Base-by-base conservation (phyloP, 2,329 filamentous ascomycete genomes). In the Claviceps quebecensis region DNA sequence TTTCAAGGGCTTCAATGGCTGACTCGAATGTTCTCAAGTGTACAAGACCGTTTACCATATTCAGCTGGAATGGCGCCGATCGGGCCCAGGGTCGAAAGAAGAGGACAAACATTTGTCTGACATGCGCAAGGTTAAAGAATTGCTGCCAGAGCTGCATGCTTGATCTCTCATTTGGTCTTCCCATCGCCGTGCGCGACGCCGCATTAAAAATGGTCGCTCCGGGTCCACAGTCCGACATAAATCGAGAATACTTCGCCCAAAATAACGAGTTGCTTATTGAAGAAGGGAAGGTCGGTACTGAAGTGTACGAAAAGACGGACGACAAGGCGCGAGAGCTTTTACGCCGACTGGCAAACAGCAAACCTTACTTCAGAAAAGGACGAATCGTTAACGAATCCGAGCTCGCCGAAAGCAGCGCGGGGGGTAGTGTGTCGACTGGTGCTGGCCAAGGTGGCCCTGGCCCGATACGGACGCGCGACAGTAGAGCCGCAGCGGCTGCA, bases 91-190 rank as follows among this genome's bases (percentile, higher is more conserved):
- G 89, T 26, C 86, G 90, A 55, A 90, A 91, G 67, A 95, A 94
- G 70, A 84, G 87, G 58, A 97, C 91, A 51, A 95, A 87, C 61
- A 94, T 97, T 61, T 98, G 93, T 68, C 76, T 98, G 23, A 98
- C 93, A 41, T 98, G 93, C 73, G 91, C 93, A 22, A 86, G 93
- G 45, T 77, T 97, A 58, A 98, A 98, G 71, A 98, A 98, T 72
- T 97, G 93, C 73, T 98, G 93, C 64, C 93, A 98, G 72, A 91
- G 85, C 70, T 98, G 93, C 73, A 97, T 97, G 88, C 83, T 98
- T 50, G 93, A 98, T 75, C 72, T 98, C 54, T 91, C 87, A 13
- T 98, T 97, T 63, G 94, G 93, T 23, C 75, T 98, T 29, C 93
- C 93, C 11, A 95, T 98, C 62, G 86, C 90, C 14, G 87, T 98